A percentile compares a stretch with the other conserved stretches of the same genome.
phyloP scores from a whole-genome alignment of 1,284 basidiomycete species.

The Stygiomarasmius scandens region DNA sequence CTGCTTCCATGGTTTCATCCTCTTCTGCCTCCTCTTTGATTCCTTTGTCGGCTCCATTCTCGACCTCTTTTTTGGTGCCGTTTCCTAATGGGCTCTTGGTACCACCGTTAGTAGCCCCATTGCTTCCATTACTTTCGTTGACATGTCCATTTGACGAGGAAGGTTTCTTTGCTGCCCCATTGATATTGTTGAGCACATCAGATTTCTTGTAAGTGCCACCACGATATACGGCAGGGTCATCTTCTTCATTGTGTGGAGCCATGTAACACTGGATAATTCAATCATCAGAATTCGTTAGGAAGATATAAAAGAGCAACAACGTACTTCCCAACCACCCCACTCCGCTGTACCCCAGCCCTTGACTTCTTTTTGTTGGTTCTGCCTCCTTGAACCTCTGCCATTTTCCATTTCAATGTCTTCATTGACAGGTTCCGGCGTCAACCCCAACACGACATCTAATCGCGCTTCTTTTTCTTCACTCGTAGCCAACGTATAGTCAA shows the following conservation, averaged over 20 bases:
- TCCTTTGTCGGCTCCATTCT: background rate
- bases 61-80: conserved; percentile 13
- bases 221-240: conserved; percentile 93
- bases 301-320: conserved; percentile 23
- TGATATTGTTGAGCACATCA: conserved; percentile 16
- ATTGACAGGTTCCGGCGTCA: conserved; percentile 74
- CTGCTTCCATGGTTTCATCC: conserved; percentile 37
- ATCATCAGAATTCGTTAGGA: conserved; percentile 11
- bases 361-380: conserved; percentile 31
- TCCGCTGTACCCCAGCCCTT: conserved; percentile 77
- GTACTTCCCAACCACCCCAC: conserved; percentile 93
- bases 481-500: conserved; percentile 95
- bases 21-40: conserved; percentile 24
- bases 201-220: conserved; percentile 58
- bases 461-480: conserved; percentile 84
- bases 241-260: conserved; percentile 90
- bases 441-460: conserved; percentile 87
- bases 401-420: conserved; percentile 32
- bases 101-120: conserved; percentile 19
- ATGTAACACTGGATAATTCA: conserved; percentile 77
- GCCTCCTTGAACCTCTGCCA: conserved; percentile 28
- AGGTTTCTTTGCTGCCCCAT: background rate
- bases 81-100: conserved; percentile 15
- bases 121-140: conserved; percentile 22
- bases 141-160: background rate